Percentiles rank a stretch among this genome's conserved stretches.
phyloP scores from a whole-genome alignment of 2,329 filamentous ascomycete species.

The Dothideomycetes sp. region DNA sequence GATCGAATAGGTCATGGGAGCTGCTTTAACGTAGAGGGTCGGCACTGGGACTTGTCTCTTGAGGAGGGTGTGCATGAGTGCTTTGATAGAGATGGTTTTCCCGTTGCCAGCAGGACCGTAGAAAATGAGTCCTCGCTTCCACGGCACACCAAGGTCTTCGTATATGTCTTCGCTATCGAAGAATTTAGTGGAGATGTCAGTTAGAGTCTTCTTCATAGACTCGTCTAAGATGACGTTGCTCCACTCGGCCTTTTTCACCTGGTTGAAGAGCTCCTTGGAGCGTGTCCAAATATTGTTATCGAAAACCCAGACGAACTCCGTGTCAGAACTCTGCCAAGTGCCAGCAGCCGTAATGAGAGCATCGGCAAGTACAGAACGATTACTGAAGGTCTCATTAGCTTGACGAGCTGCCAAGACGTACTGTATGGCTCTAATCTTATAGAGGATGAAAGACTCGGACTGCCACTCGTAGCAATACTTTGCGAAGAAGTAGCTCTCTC shows the following conservation, averaged over 20 bases:
- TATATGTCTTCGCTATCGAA: conserved; percentile 28
- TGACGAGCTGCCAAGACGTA: conserved; percentile 29
- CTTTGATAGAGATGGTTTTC: conserved; percentile 35
- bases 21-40: conserved; percentile 29
- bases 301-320: conserved; percentile 33
- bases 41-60: conserved; percentile 24
- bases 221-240: conserved; percentile 37
- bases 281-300: conserved; percentile 29
- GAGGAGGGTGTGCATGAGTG: conserved; percentile 32
- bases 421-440: conserved; percentile 24
- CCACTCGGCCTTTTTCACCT: conserved; percentile 32
- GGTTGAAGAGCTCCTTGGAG: conserved; percentile 25
- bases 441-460: conserved; percentile 29
- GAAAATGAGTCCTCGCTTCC: conserved; percentile 37
- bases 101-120: conserved; percentile 30
- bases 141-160: conserved; percentile 32
- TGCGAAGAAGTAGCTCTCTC: conserved; percentile 27
- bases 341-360: conserved; percentile 27
- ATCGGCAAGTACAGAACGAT: conserved; percentile 25
- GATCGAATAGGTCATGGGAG: conserved; percentile 32
- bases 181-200: conserved; percentile 29
- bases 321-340: conserved; percentile 22
- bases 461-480: conserved; percentile 29
- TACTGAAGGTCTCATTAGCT: conserved; percentile 20
- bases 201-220: conserved; percentile 31